These are phyloP conservation scores for Vitis rupestris DNA, from an alignment of 164 flowering plant genomes.

Conservation along the genomic window DNA sequence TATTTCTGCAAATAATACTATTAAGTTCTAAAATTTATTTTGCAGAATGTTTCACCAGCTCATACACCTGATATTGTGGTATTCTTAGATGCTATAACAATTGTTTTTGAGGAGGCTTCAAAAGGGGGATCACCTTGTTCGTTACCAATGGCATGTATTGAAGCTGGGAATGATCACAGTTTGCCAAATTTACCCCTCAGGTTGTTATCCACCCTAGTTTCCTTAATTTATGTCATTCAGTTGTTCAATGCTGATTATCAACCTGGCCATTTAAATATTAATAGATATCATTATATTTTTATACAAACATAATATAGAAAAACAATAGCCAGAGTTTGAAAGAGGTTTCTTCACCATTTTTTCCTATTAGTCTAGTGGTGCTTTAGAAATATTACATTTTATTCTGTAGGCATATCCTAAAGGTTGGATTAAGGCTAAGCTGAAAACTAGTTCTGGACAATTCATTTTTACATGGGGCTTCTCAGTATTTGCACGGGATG, in stretches of 20 bases:
- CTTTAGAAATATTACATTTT: no score
- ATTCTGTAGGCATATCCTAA: no score
- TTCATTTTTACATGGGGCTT: no score
- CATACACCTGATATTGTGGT: constrained; percentile 78
- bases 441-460: no score
- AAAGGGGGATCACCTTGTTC: constrained; percentile 66
- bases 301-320: no score
- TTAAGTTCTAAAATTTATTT: constrained; percentile 8
- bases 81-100: constrained; percentile 79
- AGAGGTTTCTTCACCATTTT: no score
- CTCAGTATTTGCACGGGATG: no score
- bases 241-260: background rate
- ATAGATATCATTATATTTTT: background rate
- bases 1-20: background rate
- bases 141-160: constrained; percentile 84
- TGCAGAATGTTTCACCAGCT: constrained; percentile 88
- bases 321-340: no score
- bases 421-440: no score
- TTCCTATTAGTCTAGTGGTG: no score
- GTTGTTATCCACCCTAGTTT: constrained; percentile 35
- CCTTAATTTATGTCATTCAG: constrained; percentile 4
- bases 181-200: constrained; percentile 90
- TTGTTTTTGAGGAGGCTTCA: constrained; percentile 86
- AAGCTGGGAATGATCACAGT: constrained; percentile 73
- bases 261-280: background rate